These are phyloP conservation scores for Asparagopsis taxiformis DNA, from an alignment of 31 red algal species.

Conservation along the genomic window DNA sequence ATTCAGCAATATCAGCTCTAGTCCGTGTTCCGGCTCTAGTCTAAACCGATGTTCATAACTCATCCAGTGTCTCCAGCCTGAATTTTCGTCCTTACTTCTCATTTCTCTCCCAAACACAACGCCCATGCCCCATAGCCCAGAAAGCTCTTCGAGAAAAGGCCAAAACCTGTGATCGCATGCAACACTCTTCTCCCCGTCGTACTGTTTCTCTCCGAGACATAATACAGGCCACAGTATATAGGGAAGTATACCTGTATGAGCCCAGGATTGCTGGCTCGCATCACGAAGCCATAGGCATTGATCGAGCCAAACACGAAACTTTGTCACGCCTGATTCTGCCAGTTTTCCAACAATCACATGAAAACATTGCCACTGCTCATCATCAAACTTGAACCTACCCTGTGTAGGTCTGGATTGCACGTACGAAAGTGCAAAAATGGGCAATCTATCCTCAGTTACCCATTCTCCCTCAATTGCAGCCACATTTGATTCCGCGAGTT, in stretches of 20 bases:
- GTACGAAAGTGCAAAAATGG: slow-evolving; percentile 39
- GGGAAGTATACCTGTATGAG: slow-evolving; percentile 35
- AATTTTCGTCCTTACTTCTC: background rate
- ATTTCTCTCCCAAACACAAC: slow-evolving; percentile 23
- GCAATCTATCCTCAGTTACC: slow-evolving; percentile 13
- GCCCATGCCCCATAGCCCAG: slow-evolving; percentile 34
- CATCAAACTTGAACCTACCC: slow-evolving; percentile 18
- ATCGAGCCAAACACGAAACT: slow-evolving; percentile 36
- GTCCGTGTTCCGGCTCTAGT: slow-evolving; percentile 15
- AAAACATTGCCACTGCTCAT: slow-evolving; percentile 27
- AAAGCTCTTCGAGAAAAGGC: slow-evolving; percentile 44
- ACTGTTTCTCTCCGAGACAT: slow-evolving; percentile 20
- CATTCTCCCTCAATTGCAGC: slow-evolving; percentile 21
- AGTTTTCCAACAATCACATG: slow-evolving; percentile 2
- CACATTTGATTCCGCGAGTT: slow-evolving; percentile 1
- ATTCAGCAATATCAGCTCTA: slow-evolving; percentile 18
- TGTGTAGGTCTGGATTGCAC: background rate
- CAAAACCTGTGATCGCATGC: slow-evolving; percentile 12
- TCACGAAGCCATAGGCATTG: slow-evolving; percentile 52
- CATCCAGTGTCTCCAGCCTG: background rate
- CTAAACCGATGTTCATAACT: slow-evolving; percentile 11
- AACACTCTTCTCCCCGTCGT: slow-evolving; percentile 2
- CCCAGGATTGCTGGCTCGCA: slow-evolving; percentile 26
- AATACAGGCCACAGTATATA: slow-evolving; percentile 42
- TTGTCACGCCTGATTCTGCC: background rate